phyloP scores from a whole-genome alignment of 148 eudicot genomes.

The Euryodendron excelsum region DNA sequence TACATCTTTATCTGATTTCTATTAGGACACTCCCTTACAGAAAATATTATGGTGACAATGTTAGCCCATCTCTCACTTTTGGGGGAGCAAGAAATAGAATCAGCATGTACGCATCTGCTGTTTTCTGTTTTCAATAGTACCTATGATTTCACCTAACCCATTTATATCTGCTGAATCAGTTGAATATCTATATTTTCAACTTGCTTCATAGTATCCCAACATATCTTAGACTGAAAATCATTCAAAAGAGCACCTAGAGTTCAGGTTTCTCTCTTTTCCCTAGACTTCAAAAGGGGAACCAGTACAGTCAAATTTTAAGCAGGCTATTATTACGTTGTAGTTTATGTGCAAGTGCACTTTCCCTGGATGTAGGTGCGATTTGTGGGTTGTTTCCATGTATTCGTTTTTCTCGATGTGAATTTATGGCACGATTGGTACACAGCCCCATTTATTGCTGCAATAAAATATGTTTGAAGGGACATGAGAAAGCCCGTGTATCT shows the following conservation, averaged over 20 bases:
- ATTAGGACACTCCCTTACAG: neutral
- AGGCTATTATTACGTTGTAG: neutral
- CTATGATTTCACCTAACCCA: neutral
- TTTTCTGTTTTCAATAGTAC: neutral
- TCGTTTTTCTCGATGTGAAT: neutral
- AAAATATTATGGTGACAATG: neutral
- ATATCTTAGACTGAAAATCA: neutral
- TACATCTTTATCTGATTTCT: neutral
- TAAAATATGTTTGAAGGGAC: neutral
- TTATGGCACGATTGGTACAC: neutral
- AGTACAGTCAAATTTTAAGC: neutral
- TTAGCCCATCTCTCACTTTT: neutral
- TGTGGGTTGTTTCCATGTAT: neutral
- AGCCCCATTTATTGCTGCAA: neutral
- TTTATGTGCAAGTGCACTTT: neutral
- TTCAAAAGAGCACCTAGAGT: neutral
- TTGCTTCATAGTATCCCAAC: constrained; percentile 4
- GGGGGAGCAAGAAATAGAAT: neutral
- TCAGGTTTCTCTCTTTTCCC: neutral
- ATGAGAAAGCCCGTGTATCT: neutral
- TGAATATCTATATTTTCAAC: neutral
- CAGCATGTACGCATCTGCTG: neutral
- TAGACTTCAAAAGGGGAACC: neutral
- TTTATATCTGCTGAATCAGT: neutral
- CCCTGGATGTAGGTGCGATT: neutral